Percentiles rank a stretch among this genome's conserved stretches.
Evolutionary conservation across 768 basidiomycete species (phyloP).

Genomic region (Boletus patriciae): DNA sequence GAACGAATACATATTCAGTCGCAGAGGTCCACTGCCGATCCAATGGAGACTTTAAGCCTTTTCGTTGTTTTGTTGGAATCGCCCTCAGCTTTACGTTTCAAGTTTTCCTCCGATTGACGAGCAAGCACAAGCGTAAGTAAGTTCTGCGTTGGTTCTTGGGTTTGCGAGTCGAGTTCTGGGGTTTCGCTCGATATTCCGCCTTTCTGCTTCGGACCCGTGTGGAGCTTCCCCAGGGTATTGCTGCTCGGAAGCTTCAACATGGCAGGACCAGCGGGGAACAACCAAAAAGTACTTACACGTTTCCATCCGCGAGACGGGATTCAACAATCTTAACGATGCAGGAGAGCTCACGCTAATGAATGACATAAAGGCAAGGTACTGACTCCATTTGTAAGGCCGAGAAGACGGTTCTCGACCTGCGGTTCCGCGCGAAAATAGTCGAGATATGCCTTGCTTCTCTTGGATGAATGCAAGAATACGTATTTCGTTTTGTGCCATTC

Average conservation of each 20-base stretch:
- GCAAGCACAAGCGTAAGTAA: slow-evolving; percentile 12
- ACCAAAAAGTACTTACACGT: slow-evolving; percentile 7
- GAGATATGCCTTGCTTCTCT: slow-evolving; percentile 47
- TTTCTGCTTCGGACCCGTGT: background rate
- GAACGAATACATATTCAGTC: slow-evolving; percentile 44
- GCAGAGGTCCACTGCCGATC: slow-evolving; percentile 68
- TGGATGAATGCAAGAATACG: slow-evolving; percentile 52
- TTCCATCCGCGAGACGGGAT: slow-evolving; percentile 11
- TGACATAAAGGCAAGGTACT: slow-evolving; percentile 15
- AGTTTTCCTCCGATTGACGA: slow-evolving; percentile 23
- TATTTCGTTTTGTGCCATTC: slow-evolving; percentile 58
- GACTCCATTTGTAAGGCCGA: slow-evolving; percentile 62
- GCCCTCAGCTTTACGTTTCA: slow-evolving; percentile 36
- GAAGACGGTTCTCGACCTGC: slow-evolving; percentile 56
- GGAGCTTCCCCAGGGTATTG: background rate
- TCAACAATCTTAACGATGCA: slow-evolving; percentile 9
- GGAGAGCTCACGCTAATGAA: background rate
- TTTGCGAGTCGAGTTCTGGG: slow-evolving; percentile 34
- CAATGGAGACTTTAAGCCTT: slow-evolving; percentile 72
- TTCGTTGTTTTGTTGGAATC: slow-evolving; percentile 37
- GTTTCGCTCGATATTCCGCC: background rate
- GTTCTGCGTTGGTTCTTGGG: slow-evolving; percentile 42
- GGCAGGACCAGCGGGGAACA: background rate
- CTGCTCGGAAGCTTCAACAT: slow-evolving; percentile 4
- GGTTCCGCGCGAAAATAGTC: slow-evolving; percentile 70